Base-by-base conservation (phyloP, 108 stramenopile genomes). In the Nannochloropsis salina region DNA sequence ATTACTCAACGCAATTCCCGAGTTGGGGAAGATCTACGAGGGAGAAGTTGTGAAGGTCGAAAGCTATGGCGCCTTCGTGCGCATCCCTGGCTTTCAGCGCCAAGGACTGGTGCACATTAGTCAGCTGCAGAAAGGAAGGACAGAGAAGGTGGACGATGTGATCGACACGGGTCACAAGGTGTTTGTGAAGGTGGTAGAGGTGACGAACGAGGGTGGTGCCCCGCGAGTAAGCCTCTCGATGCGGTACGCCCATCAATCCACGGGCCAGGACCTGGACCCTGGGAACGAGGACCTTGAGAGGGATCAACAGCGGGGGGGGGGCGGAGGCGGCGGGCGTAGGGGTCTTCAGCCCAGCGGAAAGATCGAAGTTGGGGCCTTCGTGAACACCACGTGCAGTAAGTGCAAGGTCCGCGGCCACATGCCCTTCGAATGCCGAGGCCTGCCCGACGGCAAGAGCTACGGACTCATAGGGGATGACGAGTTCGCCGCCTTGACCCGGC, bases 401-500 rank as follows among this genome's bases (percentile, higher is more conserved):
- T 82, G 82, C 21, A 21, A 21, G 8, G 82, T 43, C 20, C 15
- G 15, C 20, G 82, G 82, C 5, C 82, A 82, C 9, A 45, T 82
- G 42, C 44, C 82, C 20, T 44, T 82, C 20, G 82, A 82, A 45
- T 82, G 82, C 9, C 44, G 42, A 20, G 44, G 44, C 20, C 20
- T 74, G 61, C 20, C 21, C 20, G 82, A 45, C 15, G 82, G 82
- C 20, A 44, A 43, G 20, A 82, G 44, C 44, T 82, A 82, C 21
- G 82, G 44, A 43, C 21, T 82, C 20, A 82, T 82, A n/a, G 44
- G 44, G 42, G 82, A 82, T 43, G 82, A 82, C 44, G 82, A 82
- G 42, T 44, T 82, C 21, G 15, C 42, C 20, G 61, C 61, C 61
- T 74, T 74, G 61, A 74, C 61, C 61, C 61, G 82, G 21, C 44